Percentiles rank a stretch among this genome's conserved stretches.
phyloP scores from a whole-genome alignment of 2,329 filamentous ascomycete genomes.

The Fusarium acutatum region DNA sequence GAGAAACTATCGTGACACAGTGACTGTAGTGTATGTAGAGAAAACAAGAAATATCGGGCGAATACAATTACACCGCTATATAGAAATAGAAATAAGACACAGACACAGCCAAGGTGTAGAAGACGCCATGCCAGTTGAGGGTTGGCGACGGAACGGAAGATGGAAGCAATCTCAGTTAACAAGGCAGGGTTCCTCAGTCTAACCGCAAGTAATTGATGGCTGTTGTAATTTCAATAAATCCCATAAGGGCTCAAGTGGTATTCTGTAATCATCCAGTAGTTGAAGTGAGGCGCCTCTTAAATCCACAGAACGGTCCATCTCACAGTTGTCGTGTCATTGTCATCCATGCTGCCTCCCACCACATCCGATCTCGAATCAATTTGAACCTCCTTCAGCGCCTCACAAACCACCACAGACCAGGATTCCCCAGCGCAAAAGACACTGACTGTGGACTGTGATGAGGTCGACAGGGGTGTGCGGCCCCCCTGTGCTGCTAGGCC shows the following conservation, averaged over 20 bases:
- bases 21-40: neutral
- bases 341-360: constrained; percentile 18
- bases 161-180: constrained; percentile 6
- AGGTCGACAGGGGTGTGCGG: neutral
- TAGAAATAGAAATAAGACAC: neutral
- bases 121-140: neutral
- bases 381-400: constrained; percentile 10
- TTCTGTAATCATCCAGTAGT: neutral
- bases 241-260: neutral
- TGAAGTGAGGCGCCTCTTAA: constrained; percentile 33
- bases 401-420: constrained; percentile 34
- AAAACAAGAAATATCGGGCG: neutral
- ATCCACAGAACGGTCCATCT: constrained; percentile 5
- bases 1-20: neutral
- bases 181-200: neutral
- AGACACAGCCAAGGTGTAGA: neutral
- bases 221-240: neutral
- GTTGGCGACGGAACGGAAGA: neutral
- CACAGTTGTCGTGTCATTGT: constrained; percentile 23
- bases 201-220: neutral
- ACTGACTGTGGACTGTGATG: constrained; percentile 6
- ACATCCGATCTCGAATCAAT: neutral
- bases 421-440: constrained; percentile 39
- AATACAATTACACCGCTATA: constrained; percentile 16
- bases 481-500: neutral